Evolutionary conservation across 2,329 filamentous ascomycete genomes (phyloP), one percentile per base, ranked within the genome.

Genomic region (Zymoseptoria ardabiliae): DNA sequence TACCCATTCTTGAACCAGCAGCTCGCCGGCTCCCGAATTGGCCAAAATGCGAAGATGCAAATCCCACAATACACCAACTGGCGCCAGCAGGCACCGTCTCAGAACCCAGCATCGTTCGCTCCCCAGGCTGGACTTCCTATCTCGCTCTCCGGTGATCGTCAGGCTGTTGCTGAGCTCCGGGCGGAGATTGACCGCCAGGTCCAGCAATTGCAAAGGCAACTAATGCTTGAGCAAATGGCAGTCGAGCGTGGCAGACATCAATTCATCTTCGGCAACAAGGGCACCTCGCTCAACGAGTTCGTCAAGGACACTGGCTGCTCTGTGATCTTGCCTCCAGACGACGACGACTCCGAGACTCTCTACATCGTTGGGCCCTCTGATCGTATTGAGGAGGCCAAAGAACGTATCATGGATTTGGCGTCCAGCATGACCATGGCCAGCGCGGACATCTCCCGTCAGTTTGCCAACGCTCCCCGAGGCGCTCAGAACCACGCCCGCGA

Each of bases 231-330:
- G 67, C 87, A 95, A 73, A 79, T 91, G 50, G 84, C 88, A 5
- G 90, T 97, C 67, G 89, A 93, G 73, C 87, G 88, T 63, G 91
- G 90, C 54, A 86, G 91, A 55, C 94, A 97, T 73, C 92, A 96
- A 73, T 97, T 97, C 79, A 94, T 99, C 70, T 86, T 96, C 63
- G 93, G 93, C 55, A 86, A 93, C 62, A 84, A 87, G 62, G 91
- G 90, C 62, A 83, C 89, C 62, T 86, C 90, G 19, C 80, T 90
- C 35, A 85, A 97, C 59, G 85, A 96, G 52, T 97, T 99, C 79
- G 85, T 97, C 65, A 82, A 86, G 52, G 85, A 96, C 70, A 97
- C 94, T 59, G 93, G 93, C 63, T 99, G 94, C 75, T 85, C 89
- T 50, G 87, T 97, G 61, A 83, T 97, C 59, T 76, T 97, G 52